Percentiles rank a stretch among this genome's conserved stretches.
Evolutionary conservation across 2,329 filamentous ascomycete species (phyloP).

Genomic region (Mollisia scopiformis): DNA sequence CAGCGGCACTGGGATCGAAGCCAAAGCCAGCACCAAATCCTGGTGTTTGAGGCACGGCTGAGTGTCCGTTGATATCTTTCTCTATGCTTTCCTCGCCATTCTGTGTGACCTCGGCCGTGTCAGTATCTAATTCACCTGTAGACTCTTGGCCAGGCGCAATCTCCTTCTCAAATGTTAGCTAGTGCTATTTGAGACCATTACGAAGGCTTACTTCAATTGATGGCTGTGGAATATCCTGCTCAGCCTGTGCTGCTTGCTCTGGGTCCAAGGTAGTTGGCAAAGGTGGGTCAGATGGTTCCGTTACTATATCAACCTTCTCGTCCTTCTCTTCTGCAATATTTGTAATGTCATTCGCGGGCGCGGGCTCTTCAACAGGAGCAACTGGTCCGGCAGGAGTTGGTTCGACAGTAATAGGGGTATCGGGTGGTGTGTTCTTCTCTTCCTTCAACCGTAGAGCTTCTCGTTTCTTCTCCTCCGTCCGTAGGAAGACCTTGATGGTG

Average conservation of each 20-base stretch:
- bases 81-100: constrained; percentile 16
- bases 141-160: constrained; percentile 37
- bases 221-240: constrained; percentile 40
- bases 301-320: constrained; percentile 13
- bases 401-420: constrained; percentile 30
- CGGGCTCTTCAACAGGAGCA: constrained; percentile 5
- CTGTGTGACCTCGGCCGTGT: constrained; percentile 19
- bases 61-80: constrained; percentile 23
- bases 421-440: constrained; percentile 40
- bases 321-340: constrained; percentile 10
- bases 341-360: constrained; percentile 2
- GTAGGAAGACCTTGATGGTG: constrained; percentile 88
- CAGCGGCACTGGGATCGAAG: constrained; percentile 42
- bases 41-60: constrained; percentile 18
- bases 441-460: constrained; percentile 60
- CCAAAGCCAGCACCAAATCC: constrained; percentile 42
- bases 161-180: constrained; percentile 33
- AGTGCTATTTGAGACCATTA: background rate
- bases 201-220: constrained; percentile 40
- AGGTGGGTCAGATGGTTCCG: constrained; percentile 13
- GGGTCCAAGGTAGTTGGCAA: constrained; percentile 5
- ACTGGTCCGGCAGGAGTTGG: constrained; percentile 12
- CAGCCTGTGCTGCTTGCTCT: constrained; percentile 25
- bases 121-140: constrained; percentile 25
- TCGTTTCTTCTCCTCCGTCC: constrained; percentile 88